A percentile compares a stretch with the other conserved stretches of the same genome.
These are phyloP conservation scores for Pleomassaria siparia DNA, from an alignment of 2,329 filamentous ascomycete species.

Conservation along the genomic window DNA sequence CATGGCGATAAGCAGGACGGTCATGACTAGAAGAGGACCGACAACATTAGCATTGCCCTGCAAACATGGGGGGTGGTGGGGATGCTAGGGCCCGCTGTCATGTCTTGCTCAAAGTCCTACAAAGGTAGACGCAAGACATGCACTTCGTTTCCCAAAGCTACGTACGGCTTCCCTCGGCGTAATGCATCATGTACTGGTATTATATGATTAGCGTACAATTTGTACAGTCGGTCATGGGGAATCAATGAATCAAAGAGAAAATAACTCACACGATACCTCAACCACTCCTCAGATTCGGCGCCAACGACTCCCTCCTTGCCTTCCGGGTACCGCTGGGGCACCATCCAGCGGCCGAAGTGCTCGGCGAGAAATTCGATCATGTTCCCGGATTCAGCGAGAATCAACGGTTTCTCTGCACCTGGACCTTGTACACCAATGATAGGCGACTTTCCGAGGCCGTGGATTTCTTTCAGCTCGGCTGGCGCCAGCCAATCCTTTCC, in stretches of 20 bases:
- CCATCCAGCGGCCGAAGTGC: constrained; percentile 57
- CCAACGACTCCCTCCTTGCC: constrained; percentile 58
- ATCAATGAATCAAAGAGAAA: too few species aligned
- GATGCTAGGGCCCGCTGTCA: too few species aligned
- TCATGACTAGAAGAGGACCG: too few species aligned
- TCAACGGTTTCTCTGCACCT: constrained; percentile 51
- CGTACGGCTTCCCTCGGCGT: constrained; percentile 78
- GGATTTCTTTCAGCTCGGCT: constrained; percentile 72
- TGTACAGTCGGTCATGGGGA: too few species aligned
- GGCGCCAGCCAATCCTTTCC: constrained; percentile 67
- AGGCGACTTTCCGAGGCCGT: constrained; percentile 86
- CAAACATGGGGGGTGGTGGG: too few species aligned
- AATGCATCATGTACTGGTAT: constrained; percentile 64
- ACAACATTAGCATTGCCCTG: too few species aligned
- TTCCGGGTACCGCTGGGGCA: constrained; percentile 55
- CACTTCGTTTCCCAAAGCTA: too few species aligned
- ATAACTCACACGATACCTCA: constrained; percentile 54
- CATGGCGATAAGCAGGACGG: constrained; percentile 64
- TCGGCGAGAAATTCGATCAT: constrained; percentile 83
- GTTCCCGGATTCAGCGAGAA: constrained; percentile 79
- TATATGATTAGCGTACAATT: not conserved
- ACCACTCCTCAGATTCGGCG: constrained; percentile 61
- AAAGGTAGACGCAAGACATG: too few species aligned
- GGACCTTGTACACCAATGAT: constrained; percentile 66
- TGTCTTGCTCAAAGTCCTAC: too few species aligned